Percentiles rank a stretch among this genome's conserved stretches.
phyloP scores from a whole-genome alignment of 208 protist species.

The Perkinsela sp. region DNA sequence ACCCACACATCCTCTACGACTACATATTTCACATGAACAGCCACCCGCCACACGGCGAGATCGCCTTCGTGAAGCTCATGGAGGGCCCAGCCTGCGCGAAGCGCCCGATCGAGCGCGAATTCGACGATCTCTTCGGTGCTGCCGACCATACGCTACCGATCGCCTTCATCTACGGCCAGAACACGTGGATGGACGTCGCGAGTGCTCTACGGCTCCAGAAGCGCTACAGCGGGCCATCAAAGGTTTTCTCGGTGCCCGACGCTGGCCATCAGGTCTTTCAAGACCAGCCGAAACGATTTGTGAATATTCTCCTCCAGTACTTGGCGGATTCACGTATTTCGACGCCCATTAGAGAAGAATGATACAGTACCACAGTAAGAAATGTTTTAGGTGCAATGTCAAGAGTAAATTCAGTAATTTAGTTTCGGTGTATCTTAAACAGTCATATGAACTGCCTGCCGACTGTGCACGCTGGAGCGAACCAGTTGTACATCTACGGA shows the following conservation, averaged over 20 bases:
- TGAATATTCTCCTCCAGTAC: background rate
- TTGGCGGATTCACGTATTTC: background rate
- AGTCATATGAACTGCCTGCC: too few relatives aligned
- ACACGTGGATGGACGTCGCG: constrained; percentile 14
- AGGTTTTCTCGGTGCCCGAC: background rate
- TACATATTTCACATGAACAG: constrained; percentile 42
- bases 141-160: background rate
- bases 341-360: too few relatives aligned
- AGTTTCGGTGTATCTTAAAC: too few relatives aligned
- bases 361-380: too few relatives aligned
- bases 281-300: background rate
- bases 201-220: background rate
- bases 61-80: constrained; percentile 20
- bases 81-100: constrained; percentile 18
- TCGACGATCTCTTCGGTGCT: constrained; percentile 7
- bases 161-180: constrained; percentile 14
- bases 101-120: constrained; percentile 10
- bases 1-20: constrained; percentile 19
- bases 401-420: too few relatives aligned
- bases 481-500: background rate
- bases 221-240: background rate
- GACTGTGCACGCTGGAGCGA: too few relatives aligned
- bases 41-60: constrained; percentile 12
- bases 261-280: background rate
- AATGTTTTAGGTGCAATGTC: too few relatives aligned